Evolutionary conservation across 139 green algal genomes (phyloP).

Genomic region (Deuterostichococcus epilithicus): DNA sequence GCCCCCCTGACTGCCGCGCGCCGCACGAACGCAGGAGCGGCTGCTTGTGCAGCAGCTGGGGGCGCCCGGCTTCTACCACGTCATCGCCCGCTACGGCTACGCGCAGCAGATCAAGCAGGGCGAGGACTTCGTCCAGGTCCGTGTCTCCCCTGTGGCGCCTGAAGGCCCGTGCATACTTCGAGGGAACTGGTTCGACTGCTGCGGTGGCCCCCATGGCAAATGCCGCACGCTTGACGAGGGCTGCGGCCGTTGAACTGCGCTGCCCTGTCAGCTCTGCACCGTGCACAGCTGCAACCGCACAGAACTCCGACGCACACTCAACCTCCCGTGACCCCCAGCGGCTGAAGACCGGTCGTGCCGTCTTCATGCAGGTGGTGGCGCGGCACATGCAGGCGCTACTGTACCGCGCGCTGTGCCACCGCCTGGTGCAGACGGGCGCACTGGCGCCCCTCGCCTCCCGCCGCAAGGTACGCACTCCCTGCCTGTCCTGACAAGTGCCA

Average conservation of each 20-base stretch:
- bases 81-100: slow-evolving; percentile 21
- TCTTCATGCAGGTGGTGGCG: not conserved
- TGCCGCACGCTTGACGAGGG: no score
- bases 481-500: not conserved
- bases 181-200: no score
- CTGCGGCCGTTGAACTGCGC: no score
- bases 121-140: slow-evolving; percentile 8
- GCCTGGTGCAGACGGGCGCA: not conserved
- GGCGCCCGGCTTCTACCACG: slow-evolving; percentile 24
- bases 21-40: slow-evolving; percentile 3
- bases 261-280: no score
- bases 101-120: slow-evolving; percentile 13
- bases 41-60: slow-evolving; percentile 24
- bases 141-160: not conserved
- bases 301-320: not conserved
- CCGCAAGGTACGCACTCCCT: no score
- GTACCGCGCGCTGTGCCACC: not conserved
- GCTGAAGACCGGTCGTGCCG: not conserved
- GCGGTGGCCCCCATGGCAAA: no score
- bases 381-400: not conserved
- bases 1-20: no score
- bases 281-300: no score
- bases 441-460: no score
- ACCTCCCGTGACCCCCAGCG: no score
- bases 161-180: not conserved